Evolutionary conservation across 1,284 basidiomycete genomes (phyloP), one percentile per base, ranked within the genome.

Genomic region (Clitocybe nebularis): DNA sequence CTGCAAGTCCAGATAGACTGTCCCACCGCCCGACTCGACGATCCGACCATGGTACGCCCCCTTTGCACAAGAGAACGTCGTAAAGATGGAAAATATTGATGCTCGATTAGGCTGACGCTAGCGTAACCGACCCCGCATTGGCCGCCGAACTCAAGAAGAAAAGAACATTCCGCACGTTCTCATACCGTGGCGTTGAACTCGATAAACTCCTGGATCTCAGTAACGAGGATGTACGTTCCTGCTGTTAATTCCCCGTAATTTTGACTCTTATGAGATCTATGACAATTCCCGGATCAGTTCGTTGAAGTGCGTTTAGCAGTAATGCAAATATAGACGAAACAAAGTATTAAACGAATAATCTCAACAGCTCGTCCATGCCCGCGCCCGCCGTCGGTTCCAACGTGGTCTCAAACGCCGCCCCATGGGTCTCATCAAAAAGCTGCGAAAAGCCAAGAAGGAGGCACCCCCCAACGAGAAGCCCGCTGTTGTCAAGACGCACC

Each of bases 371-470:
- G 95, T 99, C 56, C 95, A 98, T 70, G 93, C 95, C 55, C 94
- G 96, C 69, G 96, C 95, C 46, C 93, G 96, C 62, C 84, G 96
- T 69, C 91, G 94, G 71, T 99, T 99, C 87, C 89, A 93, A 72
- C 91, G 96, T 59, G 96, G 96, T 60, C 85, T 99, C 59, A 99
- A 98, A 80, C 90, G 94, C 74, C 87, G 88, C 69, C 95, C 96
- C 41, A 89, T 99, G 88, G 93, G 93, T 56, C 84, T 99, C 60
- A 98, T 99, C 71, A 99, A 99, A 83, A 98, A 99, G 74, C 81
- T 99, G 56, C 90, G 96, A 69, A 97, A 96, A 74, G 92, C 96
- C 53, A 99, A 99, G 85, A 97, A 95, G 77, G 94, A 98, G 72
- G 92, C 93, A 33, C 89, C 81, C 48, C 90, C 95, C 60, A 97